These are phyloP conservation scores for Fusarium sp. DNA, from an alignment of 2,329 filamentous ascomycete genomes.

Conservation along the genomic window DNA sequence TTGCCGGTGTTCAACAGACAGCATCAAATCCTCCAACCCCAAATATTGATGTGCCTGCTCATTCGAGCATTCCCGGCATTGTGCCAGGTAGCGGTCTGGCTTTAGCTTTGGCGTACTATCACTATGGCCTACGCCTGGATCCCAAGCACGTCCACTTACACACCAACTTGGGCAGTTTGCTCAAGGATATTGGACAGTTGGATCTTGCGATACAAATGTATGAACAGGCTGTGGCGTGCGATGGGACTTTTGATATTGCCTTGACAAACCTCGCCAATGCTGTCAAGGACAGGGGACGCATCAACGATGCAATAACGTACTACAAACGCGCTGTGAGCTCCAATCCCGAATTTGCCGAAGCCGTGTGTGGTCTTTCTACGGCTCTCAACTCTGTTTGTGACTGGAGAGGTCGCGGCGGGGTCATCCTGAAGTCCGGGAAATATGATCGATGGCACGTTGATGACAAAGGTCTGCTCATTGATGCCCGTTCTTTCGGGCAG, in stretches of 20 bases:
- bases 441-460: constrained; percentile 96
- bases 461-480: constrained; percentile 82
- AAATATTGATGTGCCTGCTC: constrained; percentile 28
- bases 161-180: constrained; percentile 92
- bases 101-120: constrained; percentile 91
- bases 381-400: constrained; percentile 96
- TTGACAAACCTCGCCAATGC: constrained; percentile 96
- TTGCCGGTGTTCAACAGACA: constrained; percentile 89
- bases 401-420: constrained; percentile 90
- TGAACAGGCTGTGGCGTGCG: constrained; percentile 90
- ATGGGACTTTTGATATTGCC: constrained; percentile 96
- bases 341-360: constrained; percentile 97
- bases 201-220: constrained; percentile 97
- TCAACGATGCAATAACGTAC: constrained; percentile 91
- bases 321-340: constrained; percentile 90
- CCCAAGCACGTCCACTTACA: constrained; percentile 93
- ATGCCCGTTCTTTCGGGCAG: constrained; percentile 71
- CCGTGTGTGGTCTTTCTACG: constrained; percentile 94
- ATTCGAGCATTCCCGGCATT: constrained; percentile 77
- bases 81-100: constrained; percentile 87
- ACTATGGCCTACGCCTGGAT: constrained; percentile 90
- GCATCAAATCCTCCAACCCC: constrained; percentile 48
- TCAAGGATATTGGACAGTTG: constrained; percentile 96
- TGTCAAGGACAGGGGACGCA: constrained; percentile 94
- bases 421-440: constrained; percentile 76